Evolutionary conservation across 2,329 filamentous ascomycete genomes (phyloP), one percentile per base, ranked within the genome.

Genomic region (Akanthomyces muscarius): DNA sequence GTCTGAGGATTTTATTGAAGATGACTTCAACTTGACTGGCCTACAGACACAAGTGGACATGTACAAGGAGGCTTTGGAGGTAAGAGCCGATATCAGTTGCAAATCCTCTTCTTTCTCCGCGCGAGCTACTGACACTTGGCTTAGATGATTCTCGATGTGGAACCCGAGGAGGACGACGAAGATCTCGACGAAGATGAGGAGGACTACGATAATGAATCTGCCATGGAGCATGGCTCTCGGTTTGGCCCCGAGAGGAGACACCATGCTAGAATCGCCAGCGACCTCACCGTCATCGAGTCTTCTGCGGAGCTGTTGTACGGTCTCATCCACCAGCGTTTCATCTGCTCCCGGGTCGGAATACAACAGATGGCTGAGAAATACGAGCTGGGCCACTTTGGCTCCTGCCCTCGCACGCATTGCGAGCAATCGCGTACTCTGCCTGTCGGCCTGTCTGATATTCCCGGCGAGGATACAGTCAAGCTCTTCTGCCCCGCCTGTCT

Each of bases 281-380:
- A 99, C 74, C 81, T 97, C 52, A 96, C 92, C 65, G 90, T 97
- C 68, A 97, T 99, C 72, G 95, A 99, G 79, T 96, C 90, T 67
- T 97, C 92, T 0, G 94, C 95, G n/a, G 95, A 99, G 80, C 88
- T 98, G 80, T 88, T 99, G 28, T 99, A 99, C 78, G 95, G 95
- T 47, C 85, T 99, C 64, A 99, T 99, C 76, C 95, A 99, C 78
- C 95, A 98, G 76, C 90, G 95, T 63, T 99, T 97, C 77, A 98
- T 99, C 78, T 98, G 93, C 72, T 97, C 93, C 28, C 86, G 95
- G 64, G 92, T 91, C 2, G 95, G 95, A 59, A 98, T 99, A 71
- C 94, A 98, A 78, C 93, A 97, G 75, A 99, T 99, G 95, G 92
- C 93, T 66, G 95, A 99, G 77, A 99, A 99, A 77, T 99, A 98